These are phyloP conservation scores for Ceratobasidium theobromae DNA, from an alignment of 1,284 basidiomycete genomes.

Conservation along the genomic window DNA sequence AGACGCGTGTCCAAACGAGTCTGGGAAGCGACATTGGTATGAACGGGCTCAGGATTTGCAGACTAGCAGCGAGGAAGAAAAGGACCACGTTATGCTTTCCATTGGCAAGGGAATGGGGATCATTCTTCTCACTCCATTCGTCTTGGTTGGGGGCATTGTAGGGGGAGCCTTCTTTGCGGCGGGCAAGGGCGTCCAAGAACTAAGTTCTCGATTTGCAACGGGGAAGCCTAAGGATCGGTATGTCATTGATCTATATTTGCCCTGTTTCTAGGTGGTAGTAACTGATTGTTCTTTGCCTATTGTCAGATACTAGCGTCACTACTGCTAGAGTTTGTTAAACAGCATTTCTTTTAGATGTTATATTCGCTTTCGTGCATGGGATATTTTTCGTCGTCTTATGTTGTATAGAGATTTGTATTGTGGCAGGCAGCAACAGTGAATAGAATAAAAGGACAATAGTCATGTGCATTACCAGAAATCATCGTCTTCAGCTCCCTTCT, in stretches of 20 bases:
- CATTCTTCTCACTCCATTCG: conserved; percentile 4
- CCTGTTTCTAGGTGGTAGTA: background rate
- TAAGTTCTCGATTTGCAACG: background rate
- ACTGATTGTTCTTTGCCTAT: background rate
- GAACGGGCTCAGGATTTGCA: background rate
- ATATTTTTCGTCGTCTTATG: background rate
- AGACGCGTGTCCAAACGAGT: background rate
- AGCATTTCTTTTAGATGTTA: no score
- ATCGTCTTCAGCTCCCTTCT: conserved; percentile 69
- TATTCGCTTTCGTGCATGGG: background rate
- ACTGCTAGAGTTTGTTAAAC: background rate
- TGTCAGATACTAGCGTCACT: background rate
- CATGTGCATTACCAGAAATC: conserved; percentile 74
- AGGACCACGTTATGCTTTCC: background rate
- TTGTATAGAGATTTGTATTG: background rate
- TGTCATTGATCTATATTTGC: background rate
- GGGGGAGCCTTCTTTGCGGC: conserved; percentile 8
- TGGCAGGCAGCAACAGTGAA: background rate
- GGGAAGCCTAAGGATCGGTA: background rate
- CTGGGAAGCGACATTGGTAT: background rate
- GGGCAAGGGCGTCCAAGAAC: background rate
- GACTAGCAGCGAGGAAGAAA: background rate
- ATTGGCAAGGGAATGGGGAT: conserved; percentile 9
- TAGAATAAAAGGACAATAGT: background rate
- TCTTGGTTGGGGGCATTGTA: background rate